Base-by-base conservation (phyloP, 768 basidiomycete genomes). In the Leccinum disarticulatum region DNA sequence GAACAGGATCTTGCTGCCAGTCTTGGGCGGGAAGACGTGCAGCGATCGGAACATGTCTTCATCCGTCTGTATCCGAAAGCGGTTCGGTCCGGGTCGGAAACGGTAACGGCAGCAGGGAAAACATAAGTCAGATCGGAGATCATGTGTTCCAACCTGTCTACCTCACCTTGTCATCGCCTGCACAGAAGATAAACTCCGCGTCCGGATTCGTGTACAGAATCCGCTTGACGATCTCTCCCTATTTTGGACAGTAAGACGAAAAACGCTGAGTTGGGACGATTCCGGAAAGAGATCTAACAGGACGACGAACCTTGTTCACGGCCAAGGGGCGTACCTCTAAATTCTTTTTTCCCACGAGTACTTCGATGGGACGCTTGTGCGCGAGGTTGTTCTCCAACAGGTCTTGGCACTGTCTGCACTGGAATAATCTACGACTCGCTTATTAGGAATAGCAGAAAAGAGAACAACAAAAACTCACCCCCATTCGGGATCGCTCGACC, bases 31-130 rank as follows among this genome's bases (percentile, higher is more conserved):
- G 77, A 90, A 90, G 62, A 88, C 78, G 25, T 85, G 81, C 1
- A 96, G 80, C 0, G 93, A 83, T 64, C 95, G 88, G 90, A 98
- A 98, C 96, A 99, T 99, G 79, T 99, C 96, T 77, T 99, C 96
- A 79, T 98, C 94, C 52, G 95, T 95, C 91, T 90, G 31, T 17
- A 19, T 46, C 19, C n/a, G 8, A 27, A 30, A 49, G 19, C 22
- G 47, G 47, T 13, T 1, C 1, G 25, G 47, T 22, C 22, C 15
- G 15, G 27, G 27, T 27, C 15, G 33, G 28, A 19, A n/a, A 19
- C 5, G 15, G 5, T 2, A 30, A 63, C 54, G 65, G 19, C n/a
- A 19, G 14, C 25, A n/a, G 22, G 25, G 25, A 49, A 27, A 48
- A 64, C 25, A 28, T 25, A 14, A 49, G 14, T 19, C 10, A 54